phyloP scores from a whole-genome alignment of 1,284 basidiomycete species.

The Ganoderma sp. region DNA sequence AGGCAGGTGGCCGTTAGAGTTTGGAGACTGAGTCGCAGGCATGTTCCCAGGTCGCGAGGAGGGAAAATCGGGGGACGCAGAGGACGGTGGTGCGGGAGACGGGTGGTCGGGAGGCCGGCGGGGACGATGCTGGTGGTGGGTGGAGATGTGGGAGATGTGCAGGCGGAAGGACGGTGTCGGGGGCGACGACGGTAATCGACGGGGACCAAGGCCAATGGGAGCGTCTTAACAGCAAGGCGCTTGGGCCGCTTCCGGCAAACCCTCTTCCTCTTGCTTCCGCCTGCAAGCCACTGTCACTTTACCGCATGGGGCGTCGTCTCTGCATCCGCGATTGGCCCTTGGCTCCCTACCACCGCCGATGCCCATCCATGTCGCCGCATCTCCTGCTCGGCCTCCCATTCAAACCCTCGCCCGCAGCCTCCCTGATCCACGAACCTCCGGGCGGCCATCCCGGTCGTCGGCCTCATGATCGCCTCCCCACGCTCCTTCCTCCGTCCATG shows the following conservation, averaged over 20 bases:
- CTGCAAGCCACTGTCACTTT: constrained; percentile 30
- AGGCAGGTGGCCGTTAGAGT: constrained; percentile 30
- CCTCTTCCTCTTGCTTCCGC: constrained; percentile 18
- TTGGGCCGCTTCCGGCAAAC: constrained; percentile 17
- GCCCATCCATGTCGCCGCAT: background rate
- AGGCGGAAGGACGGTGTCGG: constrained; percentile 22
- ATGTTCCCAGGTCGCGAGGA: constrained; percentile 13
- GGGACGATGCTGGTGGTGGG: constrained; percentile 3
- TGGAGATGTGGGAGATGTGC: constrained; percentile 2
- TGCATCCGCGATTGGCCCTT: constrained; percentile 11
- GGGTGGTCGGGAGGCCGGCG: constrained; percentile 2
- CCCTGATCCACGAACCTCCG: background rate
- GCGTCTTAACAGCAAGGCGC: constrained; percentile 28
- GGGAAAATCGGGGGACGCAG: constrained; percentile 2
- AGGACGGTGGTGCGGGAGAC: background rate
- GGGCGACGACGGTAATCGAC: constrained; percentile 24
- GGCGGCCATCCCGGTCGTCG: constrained; percentile 3
- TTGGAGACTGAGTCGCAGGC: constrained; percentile 28
- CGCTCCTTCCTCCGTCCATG: background rate
- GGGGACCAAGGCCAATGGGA: constrained; percentile 24
- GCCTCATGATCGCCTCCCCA: background rate
- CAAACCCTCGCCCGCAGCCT: background rate
- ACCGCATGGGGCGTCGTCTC: constrained; percentile 20
- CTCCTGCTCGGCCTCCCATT: background rate
- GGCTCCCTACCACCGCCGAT: constrained; percentile 23